Conservation (phyloP, 345 rosid genomes). For the Carallia brachiata region DNA sequence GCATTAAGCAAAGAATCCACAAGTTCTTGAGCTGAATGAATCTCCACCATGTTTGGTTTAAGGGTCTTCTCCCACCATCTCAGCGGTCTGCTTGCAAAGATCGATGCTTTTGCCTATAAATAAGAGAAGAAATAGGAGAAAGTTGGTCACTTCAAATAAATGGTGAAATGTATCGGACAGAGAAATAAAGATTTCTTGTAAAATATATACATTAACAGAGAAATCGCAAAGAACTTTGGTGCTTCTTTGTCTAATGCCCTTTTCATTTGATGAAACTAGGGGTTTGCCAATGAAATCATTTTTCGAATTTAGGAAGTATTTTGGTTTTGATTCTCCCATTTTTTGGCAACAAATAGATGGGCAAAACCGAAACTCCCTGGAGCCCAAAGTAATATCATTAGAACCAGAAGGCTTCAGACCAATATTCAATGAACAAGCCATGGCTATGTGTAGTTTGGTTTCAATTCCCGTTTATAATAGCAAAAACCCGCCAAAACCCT, state of each 20-base stretch:
- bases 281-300: slow-evolving; percentile 38
- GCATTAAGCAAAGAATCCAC: slow-evolving; percentile 50
- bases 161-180: not conserved
- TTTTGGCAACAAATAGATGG: slow-evolving; percentile 19
- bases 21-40: slow-evolving; percentile 60
- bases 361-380: slow-evolving; percentile 24
- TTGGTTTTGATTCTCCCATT: slow-evolving; percentile 24
- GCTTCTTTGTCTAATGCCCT: slow-evolving; percentile 26
- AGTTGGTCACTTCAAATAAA: not conserved
- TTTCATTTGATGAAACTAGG: slow-evolving; percentile 32
- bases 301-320: slow-evolving; percentile 29
- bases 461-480: not conserved
- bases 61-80: slow-evolving; percentile 82
- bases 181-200: not conserved
- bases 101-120: slow-evolving; percentile 43
- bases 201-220: slow-evolving; percentile 41
- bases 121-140: not conserved
- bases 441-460: slow-evolving; percentile 1
- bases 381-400: slow-evolving; percentile 11
- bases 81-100: slow-evolving; percentile 45
- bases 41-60: slow-evolving; percentile 61
- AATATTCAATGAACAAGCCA: slow-evolving; percentile 35
- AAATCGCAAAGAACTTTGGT: slow-evolving; percentile 25
- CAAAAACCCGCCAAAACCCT: slow-evolving; percentile 5
- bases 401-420: slow-evolving; percentile 24